Base-by-base conservation (phyloP, 257 asterid species). In the Solanum appendiculatum region DNA sequence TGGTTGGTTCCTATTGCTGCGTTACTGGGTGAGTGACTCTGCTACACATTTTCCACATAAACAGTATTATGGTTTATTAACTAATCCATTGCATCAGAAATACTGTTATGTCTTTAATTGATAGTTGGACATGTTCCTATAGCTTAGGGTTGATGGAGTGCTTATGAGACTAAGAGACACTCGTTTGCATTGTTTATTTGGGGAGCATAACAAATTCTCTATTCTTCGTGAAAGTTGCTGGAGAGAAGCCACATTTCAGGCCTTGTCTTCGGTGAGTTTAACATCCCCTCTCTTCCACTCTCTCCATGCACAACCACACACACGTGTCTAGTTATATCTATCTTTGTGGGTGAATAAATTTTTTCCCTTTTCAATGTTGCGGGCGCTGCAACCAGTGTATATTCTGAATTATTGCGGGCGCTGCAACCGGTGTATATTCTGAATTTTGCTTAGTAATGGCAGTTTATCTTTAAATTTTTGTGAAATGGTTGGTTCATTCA, bases 91-190 rank as follows among this genome's bases (percentile, higher is more conserved):
- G 84, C 84, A 78, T 78, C 84, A 78, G 64, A 78, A 46, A 46
- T 78, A 78, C 25, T 44, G 27, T 78, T 46, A 44, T 78, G 84
- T 8, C 84, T 44, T 29, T 78, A 3, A 44, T 78, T 27, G 39
- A 78, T 78, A 56, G 40, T 44, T 78, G 64, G 40, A 78, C 40
- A 78, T 78, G 84, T 46, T 46, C 84, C 40, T 82, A 54, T 94
- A 97, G 98, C 99, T 97, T 86, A 96, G 99, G 92, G 99, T 97
- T 85, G 99, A 97, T 88, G 99, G 99, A 86, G 99, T 91, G 91
- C 97, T 96, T 63, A 92, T 97, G 98, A 94, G 99, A 92, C 88
- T 96, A 93, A 93, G 99, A 91, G 99, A 96, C 89, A 95, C 99
- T 63, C 99, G 99, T 77, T 87, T 97, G 94, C 98, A 94, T 87